phyloP scores from a whole-genome alignment of 2,329 filamentous ascomycete genomes.

The Penicillium digitatum region DNA sequence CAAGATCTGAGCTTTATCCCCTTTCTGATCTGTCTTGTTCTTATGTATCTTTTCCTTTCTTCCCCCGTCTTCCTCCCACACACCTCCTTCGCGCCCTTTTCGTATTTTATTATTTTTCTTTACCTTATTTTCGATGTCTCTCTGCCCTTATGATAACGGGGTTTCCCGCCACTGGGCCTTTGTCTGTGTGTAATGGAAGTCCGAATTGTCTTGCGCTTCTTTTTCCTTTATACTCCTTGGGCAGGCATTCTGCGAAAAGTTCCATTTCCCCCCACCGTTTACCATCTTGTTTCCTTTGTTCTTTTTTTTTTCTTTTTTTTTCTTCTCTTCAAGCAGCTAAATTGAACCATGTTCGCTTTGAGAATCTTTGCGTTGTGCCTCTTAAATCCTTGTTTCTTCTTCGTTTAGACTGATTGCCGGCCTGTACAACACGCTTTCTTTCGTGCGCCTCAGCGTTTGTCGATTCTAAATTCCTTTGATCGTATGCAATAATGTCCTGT shows the following conservation, averaged over 20 bases:
- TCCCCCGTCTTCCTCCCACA: conserved; percentile 10
- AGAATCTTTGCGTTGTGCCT: conserved; percentile 33
- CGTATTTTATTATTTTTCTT: conserved; percentile 11
- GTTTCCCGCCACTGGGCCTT: conserved; percentile 26
- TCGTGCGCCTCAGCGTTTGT: conserved; percentile 19
- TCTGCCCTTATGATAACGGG: conserved; percentile 19
- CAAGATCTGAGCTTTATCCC: conserved; percentile 33
- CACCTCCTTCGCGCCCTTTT: background rate
- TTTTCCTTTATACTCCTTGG: conserved; percentile 37
- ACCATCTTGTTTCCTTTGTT: conserved; percentile 12
- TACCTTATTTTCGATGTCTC: conserved; percentile 12
- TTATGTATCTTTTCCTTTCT: conserved; percentile 16
- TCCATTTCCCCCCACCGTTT: conserved; percentile 28
- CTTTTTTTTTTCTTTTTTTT: conserved; percentile 8
- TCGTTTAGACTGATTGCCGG: conserved; percentile 28
- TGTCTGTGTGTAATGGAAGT: conserved; percentile 40
- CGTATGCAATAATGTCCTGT: conserved; percentile 8
- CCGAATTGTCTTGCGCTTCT: conserved; percentile 34
- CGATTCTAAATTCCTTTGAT: conserved; percentile 13
- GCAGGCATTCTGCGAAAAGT: conserved; percentile 47
- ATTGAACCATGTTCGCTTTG: conserved; percentile 38
- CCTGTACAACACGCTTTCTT: conserved; percentile 34
- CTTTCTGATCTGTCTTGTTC: conserved; percentile 17
- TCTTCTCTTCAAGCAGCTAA: conserved; percentile 35
- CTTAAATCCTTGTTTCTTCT: conserved; percentile 6